Conservation (phyloP, 2,329 filamentous ascomycete species). For the Alternaria solani region DNA sequence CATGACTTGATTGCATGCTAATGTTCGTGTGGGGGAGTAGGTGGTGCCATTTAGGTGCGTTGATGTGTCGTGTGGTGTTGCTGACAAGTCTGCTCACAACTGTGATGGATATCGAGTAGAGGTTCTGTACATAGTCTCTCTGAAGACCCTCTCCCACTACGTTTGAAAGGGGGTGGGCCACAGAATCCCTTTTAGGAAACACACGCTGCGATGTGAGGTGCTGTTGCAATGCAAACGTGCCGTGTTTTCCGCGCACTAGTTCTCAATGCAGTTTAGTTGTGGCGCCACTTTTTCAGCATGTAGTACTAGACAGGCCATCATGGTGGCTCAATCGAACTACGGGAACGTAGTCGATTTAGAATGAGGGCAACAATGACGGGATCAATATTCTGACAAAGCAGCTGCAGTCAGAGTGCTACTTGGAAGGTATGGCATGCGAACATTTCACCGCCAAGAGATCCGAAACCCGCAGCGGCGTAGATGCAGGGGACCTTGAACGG, state of each 20-base stretch:
- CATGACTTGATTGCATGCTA: constrained; percentile 17
- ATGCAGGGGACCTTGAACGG: background rate
- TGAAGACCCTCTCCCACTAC: background rate
- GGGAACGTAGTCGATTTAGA: background rate
- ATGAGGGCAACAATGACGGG: background rate
- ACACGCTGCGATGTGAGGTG: constrained; percentile 14
- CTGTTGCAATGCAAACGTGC: constrained; percentile 21
- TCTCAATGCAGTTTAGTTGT: constrained; percentile 9
- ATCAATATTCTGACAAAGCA: background rate
- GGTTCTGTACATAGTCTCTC: background rate
- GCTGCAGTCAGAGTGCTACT: background rate
- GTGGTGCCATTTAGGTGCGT: background rate
- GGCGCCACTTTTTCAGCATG: constrained; percentile 17
- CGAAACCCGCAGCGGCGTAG: background rate
- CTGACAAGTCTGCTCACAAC: background rate
- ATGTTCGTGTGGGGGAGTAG: background rate
- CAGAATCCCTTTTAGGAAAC: background rate
- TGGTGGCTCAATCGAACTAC: constrained; percentile 14
- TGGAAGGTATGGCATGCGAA: background rate
- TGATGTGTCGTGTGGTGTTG: background rate
- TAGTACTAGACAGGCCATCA: constrained; percentile 16
- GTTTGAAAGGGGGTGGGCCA: background rate
- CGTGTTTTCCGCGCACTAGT: constrained; percentile 20
- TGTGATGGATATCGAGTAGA: background rate
- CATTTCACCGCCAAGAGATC: background rate